These are phyloP conservation scores for Cucumis melo DNA, from an alignment of 306 rosid species.

Conservation along the genomic window DNA sequence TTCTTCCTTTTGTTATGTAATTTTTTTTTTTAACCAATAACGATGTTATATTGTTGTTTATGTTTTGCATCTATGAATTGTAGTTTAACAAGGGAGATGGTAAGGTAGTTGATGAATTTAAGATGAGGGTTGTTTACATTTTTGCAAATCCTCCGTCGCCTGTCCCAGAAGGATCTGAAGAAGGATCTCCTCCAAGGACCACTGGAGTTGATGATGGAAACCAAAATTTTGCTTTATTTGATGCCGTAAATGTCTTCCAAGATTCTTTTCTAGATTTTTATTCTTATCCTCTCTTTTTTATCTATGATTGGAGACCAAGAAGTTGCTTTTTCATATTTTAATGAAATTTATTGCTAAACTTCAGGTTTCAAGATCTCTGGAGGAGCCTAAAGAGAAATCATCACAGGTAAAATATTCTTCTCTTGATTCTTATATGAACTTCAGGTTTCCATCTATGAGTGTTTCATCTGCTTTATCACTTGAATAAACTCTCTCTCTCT, in stretches of 20 bases:
- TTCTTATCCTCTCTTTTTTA: neutral
- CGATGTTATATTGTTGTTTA: neutral
- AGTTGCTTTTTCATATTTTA: neutral
- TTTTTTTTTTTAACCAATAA: neutral
- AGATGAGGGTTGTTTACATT: conserved; percentile 29
- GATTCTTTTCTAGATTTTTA: neutral
- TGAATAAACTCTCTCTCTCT: neutral
- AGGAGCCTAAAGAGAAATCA: conserved; percentile 27
- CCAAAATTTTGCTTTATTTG: conserved; percentile 28
- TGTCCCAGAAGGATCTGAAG: conserved; percentile 34
- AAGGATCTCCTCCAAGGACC: conserved; percentile 28
- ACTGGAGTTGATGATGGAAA: conserved; percentile 18
- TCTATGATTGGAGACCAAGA: neutral
- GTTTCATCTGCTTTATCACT: neutral
- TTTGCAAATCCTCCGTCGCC: conserved; percentile 38
- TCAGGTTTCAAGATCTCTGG: conserved; percentile 30
- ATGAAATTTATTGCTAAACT: neutral
- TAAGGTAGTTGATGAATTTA: conserved; percentile 24
- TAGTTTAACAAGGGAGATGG: conserved; percentile 35
- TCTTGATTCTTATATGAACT: neutral
- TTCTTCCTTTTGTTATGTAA: neutral
- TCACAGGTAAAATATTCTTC: conserved; percentile 22
- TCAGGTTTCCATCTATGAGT: neutral
- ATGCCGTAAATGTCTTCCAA: conserved; percentile 18
- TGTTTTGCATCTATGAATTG: neutral